Conservation (phyloP, 306 rosid species). For the Corylus americana region DNA sequence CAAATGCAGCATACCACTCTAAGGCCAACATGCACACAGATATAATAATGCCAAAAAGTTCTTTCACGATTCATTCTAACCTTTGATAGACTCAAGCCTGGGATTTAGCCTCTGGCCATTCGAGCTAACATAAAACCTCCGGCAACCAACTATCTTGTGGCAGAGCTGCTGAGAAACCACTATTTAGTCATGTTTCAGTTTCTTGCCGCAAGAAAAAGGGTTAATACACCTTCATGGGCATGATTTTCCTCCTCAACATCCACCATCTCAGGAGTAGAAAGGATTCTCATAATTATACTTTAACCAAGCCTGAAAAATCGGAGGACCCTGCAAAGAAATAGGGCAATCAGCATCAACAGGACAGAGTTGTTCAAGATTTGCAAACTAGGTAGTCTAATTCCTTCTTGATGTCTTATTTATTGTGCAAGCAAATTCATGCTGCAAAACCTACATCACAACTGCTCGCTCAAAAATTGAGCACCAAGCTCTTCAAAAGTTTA, state of each 20-base stretch:
- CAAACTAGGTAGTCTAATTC: background rate
- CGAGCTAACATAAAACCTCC: background rate
- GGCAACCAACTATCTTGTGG: background rate
- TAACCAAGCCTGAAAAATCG: constrained; percentile 22
- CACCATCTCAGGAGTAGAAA: background rate
- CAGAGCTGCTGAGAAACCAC: background rate
- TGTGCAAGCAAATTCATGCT: background rate
- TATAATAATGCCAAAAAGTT: background rate
- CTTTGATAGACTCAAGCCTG: background rate
- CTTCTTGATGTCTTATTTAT: background rate
- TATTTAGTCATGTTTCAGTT: background rate
- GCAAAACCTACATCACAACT: background rate
- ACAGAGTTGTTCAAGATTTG: constrained; percentile 7
- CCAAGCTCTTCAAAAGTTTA: background rate
- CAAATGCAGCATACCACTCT: background rate
- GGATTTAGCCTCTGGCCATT: background rate
- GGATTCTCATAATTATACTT: constrained; percentile 2
- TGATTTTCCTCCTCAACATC: background rate
- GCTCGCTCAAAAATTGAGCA: background rate
- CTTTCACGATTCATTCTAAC: background rate
- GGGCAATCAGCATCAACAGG: constrained; percentile 10
- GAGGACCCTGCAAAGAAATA: constrained; percentile 39
- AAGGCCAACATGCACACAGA: background rate
- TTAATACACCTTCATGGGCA: background rate
- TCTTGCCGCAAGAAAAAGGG: background rate